phyloP scores from a whole-genome alignment of 179 eudicot species.

The Spergularia azorica region DNA sequence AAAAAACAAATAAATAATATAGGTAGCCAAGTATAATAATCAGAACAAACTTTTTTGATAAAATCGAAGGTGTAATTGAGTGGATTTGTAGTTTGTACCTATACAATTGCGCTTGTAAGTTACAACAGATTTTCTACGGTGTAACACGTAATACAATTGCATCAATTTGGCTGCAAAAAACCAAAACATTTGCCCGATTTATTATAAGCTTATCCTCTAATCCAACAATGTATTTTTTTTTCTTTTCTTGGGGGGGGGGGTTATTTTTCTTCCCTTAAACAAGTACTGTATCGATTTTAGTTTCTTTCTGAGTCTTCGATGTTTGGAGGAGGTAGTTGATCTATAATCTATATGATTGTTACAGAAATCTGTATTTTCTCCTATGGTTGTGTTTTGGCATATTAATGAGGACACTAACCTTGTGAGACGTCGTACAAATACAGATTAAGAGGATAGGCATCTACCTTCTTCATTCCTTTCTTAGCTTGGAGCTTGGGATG shows the following conservation, averaged over 20 bases:
- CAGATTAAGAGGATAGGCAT: neutral
- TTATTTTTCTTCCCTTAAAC: no score
- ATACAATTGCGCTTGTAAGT: no score
- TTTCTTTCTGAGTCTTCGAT: conserved; percentile 16
- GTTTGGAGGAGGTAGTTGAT: neutral
- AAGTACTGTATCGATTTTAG: neutral
- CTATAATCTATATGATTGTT: conserved; percentile 23
- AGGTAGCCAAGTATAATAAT: neutral
- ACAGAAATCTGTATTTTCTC: conserved; percentile 13
- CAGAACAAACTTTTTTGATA: neutral
- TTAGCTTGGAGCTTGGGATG: conserved; percentile 63
- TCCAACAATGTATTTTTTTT: neutral
- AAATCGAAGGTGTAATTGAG: no score
- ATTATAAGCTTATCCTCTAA: neutral
- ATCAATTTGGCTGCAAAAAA: neutral
- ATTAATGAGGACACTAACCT: conserved; percentile 27
- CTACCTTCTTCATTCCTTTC: conserved; percentile 44
- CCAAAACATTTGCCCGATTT: neutral
- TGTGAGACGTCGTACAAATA: conserved; percentile 18
- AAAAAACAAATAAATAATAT: neutral
- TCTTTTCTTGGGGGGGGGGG: no score
- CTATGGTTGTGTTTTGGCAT: neutral
- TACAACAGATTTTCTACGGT: no score
- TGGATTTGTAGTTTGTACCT: no score
- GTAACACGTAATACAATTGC: neutral